Conservation (phyloP, 2,329 filamentous ascomycete genomes). For the Calonectria fujianensis region DNA sequence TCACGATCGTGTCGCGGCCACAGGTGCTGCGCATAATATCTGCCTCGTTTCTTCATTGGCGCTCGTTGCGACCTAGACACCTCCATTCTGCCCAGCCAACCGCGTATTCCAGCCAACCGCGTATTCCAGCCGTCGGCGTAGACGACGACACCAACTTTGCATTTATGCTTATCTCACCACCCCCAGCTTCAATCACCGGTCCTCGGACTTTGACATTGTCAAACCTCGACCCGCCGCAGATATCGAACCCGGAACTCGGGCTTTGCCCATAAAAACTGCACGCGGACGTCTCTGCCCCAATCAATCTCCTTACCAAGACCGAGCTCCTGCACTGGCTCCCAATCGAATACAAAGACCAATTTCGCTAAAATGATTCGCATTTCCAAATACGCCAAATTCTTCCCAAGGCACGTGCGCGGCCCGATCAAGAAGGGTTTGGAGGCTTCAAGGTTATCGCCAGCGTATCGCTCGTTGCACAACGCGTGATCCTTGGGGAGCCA, state of each 20-base stretch:
- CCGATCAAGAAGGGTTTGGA: constrained; percentile 26
- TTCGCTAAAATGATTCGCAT: constrained; percentile 14
- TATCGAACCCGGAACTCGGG: constrained; percentile 14
- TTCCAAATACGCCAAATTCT: constrained; percentile 30
- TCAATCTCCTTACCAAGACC: constrained; percentile 16
- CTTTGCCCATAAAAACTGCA: constrained; percentile 28
- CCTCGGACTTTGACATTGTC: background rate
- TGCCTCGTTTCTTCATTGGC: background rate
- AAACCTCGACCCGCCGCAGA: background rate
- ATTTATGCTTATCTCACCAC: background rate
- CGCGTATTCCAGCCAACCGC: background rate
- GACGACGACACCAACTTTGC: background rate
- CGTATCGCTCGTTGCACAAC: background rate
- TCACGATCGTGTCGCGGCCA: background rate
- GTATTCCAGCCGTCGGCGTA: background rate
- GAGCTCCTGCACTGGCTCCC: background rate
- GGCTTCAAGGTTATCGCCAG: constrained; percentile 18
- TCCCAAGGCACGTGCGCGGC: constrained; percentile 7
- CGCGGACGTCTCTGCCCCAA: constrained; percentile 6
- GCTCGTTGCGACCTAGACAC: background rate
- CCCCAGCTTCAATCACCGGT: background rate
- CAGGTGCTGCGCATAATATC: background rate
- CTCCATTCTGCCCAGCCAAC: background rate
- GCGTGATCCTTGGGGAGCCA: constrained; percentile 25
- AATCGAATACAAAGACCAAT: constrained; percentile 4